Percentiles rank a stretch among this genome's conserved stretches.
Conservation (phyloP, 2,329 filamentous ascomycete genomes). For the Graphilbum sp. region DNA sequence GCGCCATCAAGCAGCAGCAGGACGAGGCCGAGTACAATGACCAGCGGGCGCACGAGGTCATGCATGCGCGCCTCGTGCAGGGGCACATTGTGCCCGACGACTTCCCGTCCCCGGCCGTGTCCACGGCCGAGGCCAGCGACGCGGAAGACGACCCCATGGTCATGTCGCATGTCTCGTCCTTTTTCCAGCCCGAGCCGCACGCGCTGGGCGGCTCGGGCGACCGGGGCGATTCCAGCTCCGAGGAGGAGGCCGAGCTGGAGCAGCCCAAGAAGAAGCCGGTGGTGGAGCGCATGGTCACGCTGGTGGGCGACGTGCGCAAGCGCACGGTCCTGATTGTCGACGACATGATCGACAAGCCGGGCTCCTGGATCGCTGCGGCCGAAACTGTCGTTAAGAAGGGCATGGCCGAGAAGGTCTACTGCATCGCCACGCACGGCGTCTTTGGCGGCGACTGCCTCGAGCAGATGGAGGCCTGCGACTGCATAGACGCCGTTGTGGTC, state of each 20-base stretch:
- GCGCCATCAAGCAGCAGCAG: conserved; percentile 19
- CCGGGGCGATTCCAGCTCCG: conserved; percentile 67
- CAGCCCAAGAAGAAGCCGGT: conserved; percentile 37
- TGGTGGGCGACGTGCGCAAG: conserved; percentile 88
- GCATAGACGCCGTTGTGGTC: conserved; percentile 85
- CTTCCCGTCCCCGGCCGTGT: conserved; percentile 62
- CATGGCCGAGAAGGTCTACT: conserved; percentile 84
- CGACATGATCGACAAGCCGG: conserved; percentile 97
- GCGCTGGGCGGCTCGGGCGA: conserved; percentile 74
- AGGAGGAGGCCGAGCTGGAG: conserved; percentile 80
- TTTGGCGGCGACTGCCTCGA: conserved; percentile 82
- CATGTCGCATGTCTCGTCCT: conserved; percentile 63
- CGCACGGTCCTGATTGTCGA: conserved; percentile 88
- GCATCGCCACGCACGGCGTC: conserved; percentile 90
- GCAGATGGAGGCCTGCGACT: conserved; percentile 81
- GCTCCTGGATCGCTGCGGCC: conserved; percentile 92
- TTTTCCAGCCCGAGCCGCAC: conserved; percentile 52
- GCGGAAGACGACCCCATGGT: conserved; percentile 68
- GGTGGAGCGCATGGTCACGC: conserved; percentile 85
- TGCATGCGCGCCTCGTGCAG: conserved; percentile 77
- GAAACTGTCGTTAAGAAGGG: conserved; percentile 93
- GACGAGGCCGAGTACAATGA: conserved; percentile 48
- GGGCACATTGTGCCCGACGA: conserved; percentile 94
- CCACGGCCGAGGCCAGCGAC: conserved; percentile 48
- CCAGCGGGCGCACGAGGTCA: conserved; percentile 72